Conservation (phyloP, 805 yeast genomes). For the Candida awuae region DNA sequence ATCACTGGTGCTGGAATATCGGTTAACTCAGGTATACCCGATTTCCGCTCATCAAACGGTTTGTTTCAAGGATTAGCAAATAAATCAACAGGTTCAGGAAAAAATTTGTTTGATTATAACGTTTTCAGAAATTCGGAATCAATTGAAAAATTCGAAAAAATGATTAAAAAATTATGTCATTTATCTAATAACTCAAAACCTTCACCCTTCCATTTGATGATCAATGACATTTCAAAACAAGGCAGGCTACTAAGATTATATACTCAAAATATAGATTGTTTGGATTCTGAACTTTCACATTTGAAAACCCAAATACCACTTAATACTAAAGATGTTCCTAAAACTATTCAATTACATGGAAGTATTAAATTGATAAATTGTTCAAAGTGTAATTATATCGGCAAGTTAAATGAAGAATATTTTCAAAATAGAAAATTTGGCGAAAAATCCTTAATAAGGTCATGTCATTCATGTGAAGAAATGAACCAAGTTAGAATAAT, state of each 20-base stretch:
- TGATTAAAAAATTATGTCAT: conserved; percentile 55
- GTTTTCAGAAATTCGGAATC: conserved; percentile 60
- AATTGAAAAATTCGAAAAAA: conserved; percentile 59
- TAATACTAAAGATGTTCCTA: conserved; percentile 33
- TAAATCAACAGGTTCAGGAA: conserved; percentile 38
- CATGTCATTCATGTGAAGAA: conserved; percentile 61
- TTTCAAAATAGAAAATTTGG: conserved; percentile 28
- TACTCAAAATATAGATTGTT: conserved; percentile 82
- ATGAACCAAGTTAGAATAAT: conserved; percentile 45
- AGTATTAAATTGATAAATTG: conserved; percentile 67
- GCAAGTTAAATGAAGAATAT: conserved; percentile 43
- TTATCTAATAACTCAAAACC: conserved; percentile 53
- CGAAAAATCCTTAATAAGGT: conserved; percentile 32
- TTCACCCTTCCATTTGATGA: conserved; percentile 64
- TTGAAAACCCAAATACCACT: conserved; percentile 46
- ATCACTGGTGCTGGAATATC: conserved; percentile 89
- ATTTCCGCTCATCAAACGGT: conserved; percentile 67
- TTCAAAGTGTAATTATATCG: conserved; percentile 60
- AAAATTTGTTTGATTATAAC: conserved; percentile 66
- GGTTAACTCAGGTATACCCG: conserved; percentile 84
- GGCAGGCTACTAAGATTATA: conserved; percentile 65
- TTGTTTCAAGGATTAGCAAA: conserved; percentile 49
- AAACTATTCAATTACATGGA: conserved; percentile 78
- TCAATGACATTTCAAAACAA: conserved; percentile 51
- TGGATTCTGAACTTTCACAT: conserved; percentile 52